Conservation (phyloP, 208 protist species). For the Crithidia thermophila region DNA sequence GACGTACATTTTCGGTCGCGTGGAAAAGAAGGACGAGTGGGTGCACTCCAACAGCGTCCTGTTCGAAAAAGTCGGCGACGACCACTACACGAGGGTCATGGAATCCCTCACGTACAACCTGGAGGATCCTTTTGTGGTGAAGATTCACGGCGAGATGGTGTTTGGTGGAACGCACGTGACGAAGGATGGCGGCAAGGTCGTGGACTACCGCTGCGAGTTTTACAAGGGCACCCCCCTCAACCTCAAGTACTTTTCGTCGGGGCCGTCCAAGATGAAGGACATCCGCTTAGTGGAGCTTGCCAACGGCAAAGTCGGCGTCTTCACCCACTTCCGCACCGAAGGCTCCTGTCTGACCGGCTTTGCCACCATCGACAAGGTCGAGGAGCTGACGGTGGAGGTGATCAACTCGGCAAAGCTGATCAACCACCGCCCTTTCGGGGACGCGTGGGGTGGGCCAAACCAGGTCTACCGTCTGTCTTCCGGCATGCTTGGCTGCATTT, state of each 20-base stretch:
- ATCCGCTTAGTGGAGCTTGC: slow-evolving; percentile 53
- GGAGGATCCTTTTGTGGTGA: slow-evolving; percentile 63
- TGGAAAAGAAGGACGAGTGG: slow-evolving; percentile 64
- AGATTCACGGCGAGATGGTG: slow-evolving; percentile 67
- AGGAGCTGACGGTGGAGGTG: slow-evolving; percentile 48
- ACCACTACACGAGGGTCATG: slow-evolving; percentile 36
- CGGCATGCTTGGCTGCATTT: slow-evolving; percentile 53
- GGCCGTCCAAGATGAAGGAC: slow-evolving; percentile 64
- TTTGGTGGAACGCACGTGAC: slow-evolving; percentile 57
- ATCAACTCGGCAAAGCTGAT: slow-evolving; percentile 58
- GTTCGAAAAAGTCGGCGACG: slow-evolving; percentile 48
- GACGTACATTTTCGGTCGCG: slow-evolving; percentile 58
- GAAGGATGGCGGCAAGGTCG: slow-evolving; percentile 44
- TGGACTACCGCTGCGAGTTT: slow-evolving; percentile 62
- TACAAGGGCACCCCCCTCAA: slow-evolving; percentile 45
- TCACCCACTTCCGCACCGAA: slow-evolving; percentile 59
- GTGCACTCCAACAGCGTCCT: slow-evolving; percentile 49
- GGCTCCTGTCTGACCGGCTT: slow-evolving; percentile 56
- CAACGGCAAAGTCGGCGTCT: slow-evolving; percentile 55
- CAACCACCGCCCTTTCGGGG: slow-evolving; percentile 53
- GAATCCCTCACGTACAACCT: slow-evolving; percentile 45
- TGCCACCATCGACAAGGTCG: slow-evolving; percentile 53
- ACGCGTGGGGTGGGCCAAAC: slow-evolving; percentile 55
- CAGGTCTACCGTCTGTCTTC: slow-evolving; percentile 50
- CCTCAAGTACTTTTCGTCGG: slow-evolving; percentile 52